These are phyloP conservation scores for Cairneyella variabilis DNA, from an alignment of 495 filamentous ascomycete species.

Conservation along the genomic window DNA sequence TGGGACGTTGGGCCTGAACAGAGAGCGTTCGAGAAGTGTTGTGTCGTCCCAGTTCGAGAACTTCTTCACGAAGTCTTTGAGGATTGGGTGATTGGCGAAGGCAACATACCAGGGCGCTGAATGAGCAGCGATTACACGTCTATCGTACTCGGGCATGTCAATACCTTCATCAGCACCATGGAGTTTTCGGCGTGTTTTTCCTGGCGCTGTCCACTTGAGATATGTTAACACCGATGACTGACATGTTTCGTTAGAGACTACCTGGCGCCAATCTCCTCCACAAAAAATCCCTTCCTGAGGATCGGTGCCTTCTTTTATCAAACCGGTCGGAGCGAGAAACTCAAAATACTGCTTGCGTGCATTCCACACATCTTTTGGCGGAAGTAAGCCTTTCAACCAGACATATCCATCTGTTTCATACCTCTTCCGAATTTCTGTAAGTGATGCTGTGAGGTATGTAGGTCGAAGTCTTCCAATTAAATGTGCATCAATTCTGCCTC, in stretches of 20 bases:
- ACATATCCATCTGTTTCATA: conserved; percentile 57
- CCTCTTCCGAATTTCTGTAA: conserved; percentile 45
- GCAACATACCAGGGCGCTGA: conserved; percentile 53
- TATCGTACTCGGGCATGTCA: conserved; percentile 41
- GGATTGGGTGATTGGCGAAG: conserved; percentile 50
- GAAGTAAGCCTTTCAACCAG: conserved; percentile 55
- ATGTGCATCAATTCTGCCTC: too few species aligned
- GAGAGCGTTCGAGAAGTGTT: conserved; percentile 37
- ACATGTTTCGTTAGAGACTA: too few species aligned
- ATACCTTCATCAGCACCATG: conserved; percentile 46
- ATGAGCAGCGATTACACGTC: conserved; percentile 50
- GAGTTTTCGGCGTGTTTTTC: too few species aligned
- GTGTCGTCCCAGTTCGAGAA: conserved; percentile 53
- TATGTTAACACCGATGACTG: too few species aligned
- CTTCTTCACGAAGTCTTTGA: conserved; percentile 47
- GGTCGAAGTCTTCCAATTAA: conserved; percentile 39
- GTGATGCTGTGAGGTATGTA: conserved; percentile 29
- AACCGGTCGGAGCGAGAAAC: conserved; percentile 47
- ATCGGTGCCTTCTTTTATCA: conserved; percentile 43
- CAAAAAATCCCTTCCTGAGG: conserved; percentile 48
- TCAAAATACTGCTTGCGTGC: conserved; percentile 54
- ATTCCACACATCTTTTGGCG: conserved; percentile 51
- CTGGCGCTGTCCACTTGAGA: too few species aligned
- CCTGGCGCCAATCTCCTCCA: conserved; percentile 43
- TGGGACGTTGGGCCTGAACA: conserved; percentile 58